Percentiles rank a stretch among this genome's conserved stretches.
Conservation (phyloP, 345 rosid genomes). For the Eucalyptus tenuipes region DNA sequence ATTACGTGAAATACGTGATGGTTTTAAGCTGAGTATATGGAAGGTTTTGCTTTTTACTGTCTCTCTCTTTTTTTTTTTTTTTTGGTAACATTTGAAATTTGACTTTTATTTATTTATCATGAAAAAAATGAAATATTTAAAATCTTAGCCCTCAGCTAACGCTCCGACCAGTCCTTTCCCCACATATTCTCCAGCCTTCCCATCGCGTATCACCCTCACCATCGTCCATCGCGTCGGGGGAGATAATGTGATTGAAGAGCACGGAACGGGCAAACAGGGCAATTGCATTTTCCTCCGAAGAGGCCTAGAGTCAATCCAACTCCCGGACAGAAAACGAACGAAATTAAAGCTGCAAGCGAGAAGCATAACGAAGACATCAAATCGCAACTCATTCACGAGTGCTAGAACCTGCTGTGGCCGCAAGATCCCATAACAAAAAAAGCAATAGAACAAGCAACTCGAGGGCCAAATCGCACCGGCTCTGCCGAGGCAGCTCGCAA, state of each 20-base stretch:
- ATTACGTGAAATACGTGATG: too few relatives aligned
- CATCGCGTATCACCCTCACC: neutral
- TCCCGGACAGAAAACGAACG: neutral
- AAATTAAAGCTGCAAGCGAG: neutral
- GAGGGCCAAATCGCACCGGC: slow-evolving; percentile 42
- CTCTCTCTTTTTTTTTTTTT: too few relatives aligned
- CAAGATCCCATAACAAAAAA: neutral
- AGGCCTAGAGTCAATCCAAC: neutral
- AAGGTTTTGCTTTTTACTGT: too few relatives aligned
- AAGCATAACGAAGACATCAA: neutral
- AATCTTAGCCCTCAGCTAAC: too few relatives aligned
- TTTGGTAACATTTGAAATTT: too few relatives aligned
- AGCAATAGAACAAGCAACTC: slow-evolving; percentile 7
- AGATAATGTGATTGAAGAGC: too few relatives aligned
- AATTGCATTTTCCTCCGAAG: neutral
- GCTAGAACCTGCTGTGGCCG: neutral
- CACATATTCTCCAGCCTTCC: neutral
- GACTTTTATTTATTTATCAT: too few relatives aligned
- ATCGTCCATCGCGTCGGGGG: too few relatives aligned
- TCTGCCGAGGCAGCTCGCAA: slow-evolving; percentile 56
- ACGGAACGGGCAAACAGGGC: neutral
- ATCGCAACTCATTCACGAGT: neutral
- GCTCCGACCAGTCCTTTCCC: neutral
- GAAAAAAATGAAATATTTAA: too few relatives aligned
- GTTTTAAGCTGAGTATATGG: too few relatives aligned